Evolutionary conservation across 345 rosid genomes (phyloP), one percentile per base, ranked within the genome.

Genomic region (Eucalyptus coolabah): DNA sequence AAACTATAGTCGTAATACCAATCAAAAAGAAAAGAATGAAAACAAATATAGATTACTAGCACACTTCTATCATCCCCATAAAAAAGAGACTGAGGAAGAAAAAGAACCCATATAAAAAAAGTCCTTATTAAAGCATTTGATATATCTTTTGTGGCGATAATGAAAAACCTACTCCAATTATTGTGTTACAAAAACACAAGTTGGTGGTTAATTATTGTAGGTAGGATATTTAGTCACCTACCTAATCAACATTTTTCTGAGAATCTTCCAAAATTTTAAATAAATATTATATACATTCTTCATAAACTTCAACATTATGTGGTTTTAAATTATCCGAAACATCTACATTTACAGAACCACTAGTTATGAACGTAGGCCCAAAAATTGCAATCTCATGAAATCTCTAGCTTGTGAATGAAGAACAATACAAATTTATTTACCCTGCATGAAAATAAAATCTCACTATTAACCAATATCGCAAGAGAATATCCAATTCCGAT

Each of bases 321-420:
- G 95, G 93, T 91, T 94, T 97, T 65, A 89, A 91, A 92, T 90
- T 93, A 90, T 91, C 94, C 1, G 96, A 93, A 89, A 90, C 89
- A 92, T 96, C 98, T 87, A 96, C 96, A 94, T 96, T 94, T 86
- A 91, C 18, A 87, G 93, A 93, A 91, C 93, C 93, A 89, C 91
- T 92, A 89, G 94, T 93, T 91, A 91, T 92, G 87, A 96, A 93
- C 53, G 94, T 95, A 86, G 97, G 98, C 93, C 96, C 95, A 87
- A 99, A 92, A 96, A 95, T 87, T 86, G 97, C 26, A 98, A 94
- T 89, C 96, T 88, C 98, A 94, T 96, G 88, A 98, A 98, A 93
- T 98, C 97, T 91, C 97, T 98, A 90, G 97, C 96, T 92, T 96
- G 47, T 2, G 47, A 0, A 45, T 45, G 47, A 45, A 45, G 47